Evolutionary conservation across 495 filamentous ascomycete species (phyloP).

Genomic region (Cercophora scortea): DNA sequence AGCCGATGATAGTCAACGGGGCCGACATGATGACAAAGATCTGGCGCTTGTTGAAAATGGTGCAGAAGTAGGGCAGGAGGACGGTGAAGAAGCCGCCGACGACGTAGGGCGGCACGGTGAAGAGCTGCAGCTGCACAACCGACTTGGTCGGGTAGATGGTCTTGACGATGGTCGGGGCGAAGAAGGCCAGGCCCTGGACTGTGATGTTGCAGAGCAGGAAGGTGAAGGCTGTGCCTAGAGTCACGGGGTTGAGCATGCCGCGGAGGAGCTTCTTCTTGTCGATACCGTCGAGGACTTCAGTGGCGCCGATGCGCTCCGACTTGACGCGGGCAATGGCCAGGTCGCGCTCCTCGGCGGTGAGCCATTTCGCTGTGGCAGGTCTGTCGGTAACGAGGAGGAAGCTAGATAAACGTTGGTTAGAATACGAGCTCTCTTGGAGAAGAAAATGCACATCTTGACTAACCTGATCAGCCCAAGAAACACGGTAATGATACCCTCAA

Average conservation of each 20-base stretch:
- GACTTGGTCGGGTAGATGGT: constrained; percentile 56
- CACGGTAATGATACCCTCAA: constrained; percentile 57
- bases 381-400: constrained; percentile 37
- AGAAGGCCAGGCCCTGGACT: constrained; percentile 69
- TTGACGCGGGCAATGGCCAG: constrained; percentile 47
- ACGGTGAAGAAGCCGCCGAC: constrained; percentile 62
- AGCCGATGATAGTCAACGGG: constrained; percentile 56
- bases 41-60: constrained; percentile 49
- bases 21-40: constrained; percentile 54
- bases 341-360: constrained; percentile 48
- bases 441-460: constrained; percentile 42
- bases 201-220: constrained; percentile 70
- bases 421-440: too few species aligned
- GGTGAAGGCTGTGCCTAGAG: constrained; percentile 48
- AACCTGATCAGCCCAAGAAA: constrained; percentile 41
- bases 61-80: constrained; percentile 52
- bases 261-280: constrained; percentile 47
- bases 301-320: constrained; percentile 57
- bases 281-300: constrained; percentile 58
- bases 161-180: constrained; percentile 61
- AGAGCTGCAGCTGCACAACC: constrained; percentile 45
- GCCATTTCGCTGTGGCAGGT: constrained; percentile 50
- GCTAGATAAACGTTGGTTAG: too few species aligned
- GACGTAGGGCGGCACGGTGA: constrained; percentile 65
- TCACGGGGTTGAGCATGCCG: constrained; percentile 22